Conservation (phyloP, 106 monocot genomes). For the Vanilla planifolia region DNA sequence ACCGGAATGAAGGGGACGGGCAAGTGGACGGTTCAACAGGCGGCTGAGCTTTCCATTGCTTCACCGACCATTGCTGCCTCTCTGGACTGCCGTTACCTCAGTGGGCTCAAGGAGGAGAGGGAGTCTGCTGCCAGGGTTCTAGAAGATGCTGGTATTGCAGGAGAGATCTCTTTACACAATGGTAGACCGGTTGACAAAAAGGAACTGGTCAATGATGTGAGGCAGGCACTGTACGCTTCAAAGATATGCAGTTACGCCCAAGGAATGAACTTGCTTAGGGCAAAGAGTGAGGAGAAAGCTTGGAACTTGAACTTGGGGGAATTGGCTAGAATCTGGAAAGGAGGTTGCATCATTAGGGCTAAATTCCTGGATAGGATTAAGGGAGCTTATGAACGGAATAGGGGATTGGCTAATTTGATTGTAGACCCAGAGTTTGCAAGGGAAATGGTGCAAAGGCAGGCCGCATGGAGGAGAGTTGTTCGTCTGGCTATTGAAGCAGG, state of each 20-base stretch:
- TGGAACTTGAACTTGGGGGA: slow-evolving; percentile 52
- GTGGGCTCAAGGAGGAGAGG: slow-evolving; percentile 46
- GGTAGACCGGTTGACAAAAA: slow-evolving; percentile 26
- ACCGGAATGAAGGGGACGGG: slow-evolving; percentile 34
- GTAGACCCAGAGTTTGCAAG: slow-evolving; percentile 28
- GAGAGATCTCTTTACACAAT: background rate
- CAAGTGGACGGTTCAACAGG: slow-evolving; percentile 30
- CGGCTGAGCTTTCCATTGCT: slow-evolving; percentile 26
- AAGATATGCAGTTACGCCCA: slow-evolving; percentile 58
- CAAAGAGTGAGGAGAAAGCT: slow-evolving; percentile 44
- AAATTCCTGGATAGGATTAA: slow-evolving; percentile 29
- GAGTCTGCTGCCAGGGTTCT: slow-evolving; percentile 27
- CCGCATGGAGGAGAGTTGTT: slow-evolving; percentile 26
- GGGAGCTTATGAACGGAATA: slow-evolving; percentile 24
- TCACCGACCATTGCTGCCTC: slow-evolving; percentile 28
- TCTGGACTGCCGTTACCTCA: slow-evolving; percentile 21
- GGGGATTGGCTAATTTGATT: slow-evolving; percentile 17
- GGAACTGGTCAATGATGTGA: slow-evolving; percentile 32
- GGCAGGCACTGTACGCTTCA: slow-evolving; percentile 50
- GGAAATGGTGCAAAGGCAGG: slow-evolving; percentile 29
- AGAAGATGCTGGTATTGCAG: slow-evolving; percentile 24
- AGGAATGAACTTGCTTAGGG: slow-evolving; percentile 48
- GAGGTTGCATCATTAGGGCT: slow-evolving; percentile 44
- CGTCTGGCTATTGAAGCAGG: slow-evolving; percentile 24
- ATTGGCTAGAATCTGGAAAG: slow-evolving; percentile 55